Evolutionary conservation across 345 rosid genomes (phyloP).

Genomic region (Litchi chinensis): DNA sequence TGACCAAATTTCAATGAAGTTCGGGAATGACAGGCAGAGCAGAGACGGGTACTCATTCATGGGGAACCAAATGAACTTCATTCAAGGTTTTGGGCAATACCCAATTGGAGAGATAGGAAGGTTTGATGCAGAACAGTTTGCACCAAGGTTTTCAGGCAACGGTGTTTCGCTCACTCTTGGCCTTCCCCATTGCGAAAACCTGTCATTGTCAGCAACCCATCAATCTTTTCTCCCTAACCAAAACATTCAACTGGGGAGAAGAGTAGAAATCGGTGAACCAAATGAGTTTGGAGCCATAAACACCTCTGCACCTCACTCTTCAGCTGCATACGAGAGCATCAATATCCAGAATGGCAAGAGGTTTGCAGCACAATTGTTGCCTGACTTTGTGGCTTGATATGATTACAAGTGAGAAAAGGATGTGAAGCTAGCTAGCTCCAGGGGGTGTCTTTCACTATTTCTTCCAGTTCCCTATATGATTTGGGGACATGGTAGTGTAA

Average conservation of each 20-base stretch:
- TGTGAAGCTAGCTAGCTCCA: not conserved
- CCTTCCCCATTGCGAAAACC: constrained; percentile 85
- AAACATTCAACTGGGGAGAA: constrained; percentile 75
- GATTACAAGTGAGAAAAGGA: constrained; percentile 1
- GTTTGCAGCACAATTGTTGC: constrained; percentile 83
- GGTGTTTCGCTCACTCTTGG: constrained; percentile 94
- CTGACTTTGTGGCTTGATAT: constrained; percentile 80
- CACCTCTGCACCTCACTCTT: constrained; percentile 56
- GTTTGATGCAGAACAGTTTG: constrained; percentile 71
- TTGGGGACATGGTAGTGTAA: constrained; percentile 49
- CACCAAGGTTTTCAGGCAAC: constrained; percentile 74
- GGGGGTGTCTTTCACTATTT: constrained; percentile 30
- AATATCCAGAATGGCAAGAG: constrained; percentile 83
- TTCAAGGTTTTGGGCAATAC: constrained; percentile 86
- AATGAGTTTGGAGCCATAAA: constrained; percentile 61
- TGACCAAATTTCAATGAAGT: constrained; percentile 56
- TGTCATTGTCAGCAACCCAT: constrained; percentile 69
- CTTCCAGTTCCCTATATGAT: constrained; percentile 30
- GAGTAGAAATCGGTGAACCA: constrained; percentile 68
- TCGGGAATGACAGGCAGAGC: constrained; percentile 57
- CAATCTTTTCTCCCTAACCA: constrained; percentile 78
- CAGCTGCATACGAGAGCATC: constrained; percentile 71
- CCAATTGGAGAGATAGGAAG: constrained; percentile 84
- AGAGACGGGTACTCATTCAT: constrained; percentile 83
- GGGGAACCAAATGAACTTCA: constrained; percentile 66